Conservation (phyloP, 352 stramenopile species). For the Pythium pyrilobum region DNA sequence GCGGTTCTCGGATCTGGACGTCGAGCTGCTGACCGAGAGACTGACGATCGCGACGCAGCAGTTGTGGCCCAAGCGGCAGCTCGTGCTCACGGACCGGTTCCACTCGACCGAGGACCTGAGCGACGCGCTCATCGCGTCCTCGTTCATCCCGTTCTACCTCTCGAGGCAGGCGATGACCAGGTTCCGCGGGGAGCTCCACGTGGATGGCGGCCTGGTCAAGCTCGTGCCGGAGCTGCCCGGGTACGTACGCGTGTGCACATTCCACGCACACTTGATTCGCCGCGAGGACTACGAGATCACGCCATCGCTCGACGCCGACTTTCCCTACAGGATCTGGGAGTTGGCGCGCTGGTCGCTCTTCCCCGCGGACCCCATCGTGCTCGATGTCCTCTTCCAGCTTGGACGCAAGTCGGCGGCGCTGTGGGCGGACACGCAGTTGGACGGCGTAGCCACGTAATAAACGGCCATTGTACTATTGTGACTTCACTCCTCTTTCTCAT, state of each 20-base stretch:
- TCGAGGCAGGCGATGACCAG: conserved; percentile 32
- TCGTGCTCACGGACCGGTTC: conserved; percentile 54
- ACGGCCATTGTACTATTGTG: not conserved
- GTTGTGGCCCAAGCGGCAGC: conserved; percentile 53
- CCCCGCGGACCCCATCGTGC: conserved; percentile 41
- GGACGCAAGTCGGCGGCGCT: conserved; percentile 42
- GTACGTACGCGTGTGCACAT: conserved; percentile 68
- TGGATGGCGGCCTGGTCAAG: conserved; percentile 64
- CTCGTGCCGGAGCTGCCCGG: conserved; percentile 62
- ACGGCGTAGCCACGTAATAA: not conserved
- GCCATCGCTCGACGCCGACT: conserved; percentile 52
- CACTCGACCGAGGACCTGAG: conserved; percentile 50
- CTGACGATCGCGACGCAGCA: conserved; percentile 67
- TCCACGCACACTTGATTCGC: conserved; percentile 47
- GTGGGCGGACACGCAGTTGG: conserved; percentile 42
- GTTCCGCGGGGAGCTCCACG: conserved; percentile 61
- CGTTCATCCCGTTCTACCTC: conserved; percentile 78
- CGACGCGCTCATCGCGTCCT: conserved; percentile 66
- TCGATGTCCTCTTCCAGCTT: conserved; percentile 64
- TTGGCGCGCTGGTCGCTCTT: conserved; percentile 51
- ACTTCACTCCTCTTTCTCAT: conserved; percentile 18
- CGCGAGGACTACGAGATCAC: conserved; percentile 72
- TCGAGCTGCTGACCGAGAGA: conserved; percentile 35
- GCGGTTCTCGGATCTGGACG: conserved; percentile 39
- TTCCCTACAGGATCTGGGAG: conserved; percentile 54